These are phyloP conservation scores for Atalantia buxifolia DNA, from an alignment of 345 rosid species.

Conservation along the genomic window DNA sequence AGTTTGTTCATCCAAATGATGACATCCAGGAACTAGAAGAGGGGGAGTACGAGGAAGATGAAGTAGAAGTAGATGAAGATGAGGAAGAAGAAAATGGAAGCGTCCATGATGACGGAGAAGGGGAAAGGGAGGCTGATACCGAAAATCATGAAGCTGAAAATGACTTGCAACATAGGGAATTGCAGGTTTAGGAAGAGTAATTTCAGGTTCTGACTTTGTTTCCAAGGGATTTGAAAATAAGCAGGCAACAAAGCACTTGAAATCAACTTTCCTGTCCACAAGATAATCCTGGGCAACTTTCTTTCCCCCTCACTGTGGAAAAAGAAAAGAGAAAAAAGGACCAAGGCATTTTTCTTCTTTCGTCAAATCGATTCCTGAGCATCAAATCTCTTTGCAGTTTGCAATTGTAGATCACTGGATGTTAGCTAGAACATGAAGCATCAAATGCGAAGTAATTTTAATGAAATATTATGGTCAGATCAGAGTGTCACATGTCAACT, in stretches of 20 bases:
- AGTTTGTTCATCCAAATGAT: constrained; percentile 60
- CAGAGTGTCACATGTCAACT: background rate
- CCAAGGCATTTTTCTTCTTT: background rate
- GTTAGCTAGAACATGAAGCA: background rate
- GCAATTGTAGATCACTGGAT: background rate
- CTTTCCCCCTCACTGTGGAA: background rate
- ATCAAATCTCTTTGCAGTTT: background rate
- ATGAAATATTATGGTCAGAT: background rate
- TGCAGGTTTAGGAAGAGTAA: background rate
- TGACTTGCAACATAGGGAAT: background rate
- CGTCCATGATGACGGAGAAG: constrained; percentile 1
- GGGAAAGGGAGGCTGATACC: background rate
- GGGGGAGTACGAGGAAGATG: constrained; percentile 16
- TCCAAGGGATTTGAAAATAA: background rate
- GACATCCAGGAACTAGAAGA: constrained; percentile 38
- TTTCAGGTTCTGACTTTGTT: background rate
- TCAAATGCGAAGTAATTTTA: background rate
- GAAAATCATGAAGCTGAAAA: background rate
- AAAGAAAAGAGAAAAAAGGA: background rate
- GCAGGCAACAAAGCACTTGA: background rate
- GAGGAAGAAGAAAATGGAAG: background rate
- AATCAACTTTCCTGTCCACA: constrained; percentile 1
- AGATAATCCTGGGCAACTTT: background rate
- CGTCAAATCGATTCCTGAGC: background rate
- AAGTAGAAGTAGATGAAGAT: constrained; percentile 24